Evolutionary conservation across 352 stramenopile species (phyloP).

Genomic region (Globisporangium sylvaticum): DNA sequence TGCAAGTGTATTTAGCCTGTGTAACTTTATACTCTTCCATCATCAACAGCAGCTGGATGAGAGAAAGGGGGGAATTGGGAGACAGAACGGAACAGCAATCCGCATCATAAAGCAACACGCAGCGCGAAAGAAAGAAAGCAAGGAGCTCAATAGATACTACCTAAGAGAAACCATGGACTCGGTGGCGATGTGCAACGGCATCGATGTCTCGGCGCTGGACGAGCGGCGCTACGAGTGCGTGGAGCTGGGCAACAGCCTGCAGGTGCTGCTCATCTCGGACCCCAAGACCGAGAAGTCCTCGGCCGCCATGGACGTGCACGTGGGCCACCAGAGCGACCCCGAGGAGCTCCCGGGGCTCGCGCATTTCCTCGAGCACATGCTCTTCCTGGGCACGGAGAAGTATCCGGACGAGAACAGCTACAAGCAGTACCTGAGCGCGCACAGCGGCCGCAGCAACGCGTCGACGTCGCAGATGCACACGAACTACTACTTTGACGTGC

Average conservation of each 20-base stretch:
- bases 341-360: conserved; percentile 82
- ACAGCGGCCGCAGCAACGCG: conserved; percentile 94
- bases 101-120: neutral
- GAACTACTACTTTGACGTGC: conserved; percentile 97
- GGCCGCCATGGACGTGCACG: conserved; percentile 93
- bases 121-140: neutral
- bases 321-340: conserved; percentile 91
- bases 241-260: conserved; percentile 48
- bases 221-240: conserved; percentile 56
- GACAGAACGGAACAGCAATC: neutral
- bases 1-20: neutral
- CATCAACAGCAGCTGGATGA: neutral
- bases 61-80: neutral
- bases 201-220: conserved; percentile 68
- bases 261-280: conserved; percentile 90
- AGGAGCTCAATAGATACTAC: neutral
- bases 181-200: conserved; percentile 9
- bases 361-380: conserved; percentile 96
- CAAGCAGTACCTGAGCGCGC: conserved; percentile 89
- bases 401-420: conserved; percentile 96
- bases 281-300: conserved; percentile 89
- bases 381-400: conserved; percentile 95
- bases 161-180: conserved; percentile 14
- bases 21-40: neutral
- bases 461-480: conserved; percentile 96